Evolutionary conservation across 208 protist species (phyloP).

Genomic region (Phytomonas serpens): DNA sequence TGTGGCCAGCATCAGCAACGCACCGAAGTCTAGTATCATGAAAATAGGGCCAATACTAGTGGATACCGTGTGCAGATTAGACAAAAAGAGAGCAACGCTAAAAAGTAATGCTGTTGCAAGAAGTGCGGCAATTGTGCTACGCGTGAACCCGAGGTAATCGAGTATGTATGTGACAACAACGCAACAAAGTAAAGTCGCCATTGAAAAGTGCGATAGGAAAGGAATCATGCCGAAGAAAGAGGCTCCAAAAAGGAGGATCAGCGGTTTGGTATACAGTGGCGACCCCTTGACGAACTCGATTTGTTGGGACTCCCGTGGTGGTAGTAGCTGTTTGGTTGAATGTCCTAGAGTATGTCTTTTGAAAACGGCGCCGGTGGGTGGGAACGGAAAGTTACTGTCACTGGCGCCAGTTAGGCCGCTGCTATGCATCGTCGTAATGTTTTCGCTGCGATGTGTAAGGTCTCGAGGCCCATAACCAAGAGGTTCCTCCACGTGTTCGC

Average conservation of each 20-base stretch:
- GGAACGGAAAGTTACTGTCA: background rate
- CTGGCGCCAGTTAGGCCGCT: background rate
- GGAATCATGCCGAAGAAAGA: conserved; percentile 68
- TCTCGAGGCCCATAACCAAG: background rate
- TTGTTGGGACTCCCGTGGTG: background rate
- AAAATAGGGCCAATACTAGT: conserved; percentile 56
- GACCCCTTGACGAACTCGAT: conserved; percentile 33
- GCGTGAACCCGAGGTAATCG: conserved; percentile 67
- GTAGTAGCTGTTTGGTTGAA: background rate
- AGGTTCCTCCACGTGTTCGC: background rate
- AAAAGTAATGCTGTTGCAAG: conserved; percentile 38
- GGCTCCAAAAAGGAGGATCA: conserved; percentile 39
- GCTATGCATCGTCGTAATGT: background rate
- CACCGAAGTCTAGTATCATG: conserved; percentile 45
- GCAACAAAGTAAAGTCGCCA: conserved; percentile 55
- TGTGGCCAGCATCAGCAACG: conserved; percentile 26
- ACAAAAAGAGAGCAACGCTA: conserved; percentile 44
- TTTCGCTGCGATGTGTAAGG: background rate
- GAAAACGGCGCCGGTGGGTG: background rate
- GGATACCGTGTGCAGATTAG: conserved; percentile 48
- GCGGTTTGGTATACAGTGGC: conserved; percentile 21
- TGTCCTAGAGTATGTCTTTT: background rate
- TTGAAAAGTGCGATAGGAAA: conserved; percentile 58
- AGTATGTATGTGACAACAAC: conserved; percentile 62
- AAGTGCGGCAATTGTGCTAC: conserved; percentile 40